Conservation (phyloP, 345 rosid genomes). For the Erysimum cheiranthoides region DNA sequence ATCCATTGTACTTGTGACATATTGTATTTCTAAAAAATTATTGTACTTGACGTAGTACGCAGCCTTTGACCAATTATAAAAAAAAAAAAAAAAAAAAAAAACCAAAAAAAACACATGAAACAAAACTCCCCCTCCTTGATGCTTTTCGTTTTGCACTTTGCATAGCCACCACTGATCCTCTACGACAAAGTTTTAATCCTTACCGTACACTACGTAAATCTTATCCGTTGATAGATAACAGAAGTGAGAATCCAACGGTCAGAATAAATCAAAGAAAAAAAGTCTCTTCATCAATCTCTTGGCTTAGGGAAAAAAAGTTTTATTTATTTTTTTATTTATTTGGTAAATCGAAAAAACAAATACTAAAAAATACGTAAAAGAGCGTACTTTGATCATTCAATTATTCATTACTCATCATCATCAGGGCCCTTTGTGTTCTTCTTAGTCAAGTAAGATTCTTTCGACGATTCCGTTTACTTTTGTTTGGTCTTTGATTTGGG, state of each 20-base stretch:
- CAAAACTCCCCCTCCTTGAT: background rate
- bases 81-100: background rate
- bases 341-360: conserved; percentile 19
- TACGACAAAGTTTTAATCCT: background rate
- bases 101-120: background rate
- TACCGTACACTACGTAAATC: background rate
- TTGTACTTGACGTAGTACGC: background rate
- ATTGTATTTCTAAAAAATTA: background rate
- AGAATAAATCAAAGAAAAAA: background rate
- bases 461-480: conserved; percentile 2
- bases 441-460: conserved; percentile 37
- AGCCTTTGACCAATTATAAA: conserved; percentile 20
- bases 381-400: background rate
- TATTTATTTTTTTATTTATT: background rate
- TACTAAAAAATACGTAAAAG: background rate
- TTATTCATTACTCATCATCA: conserved; percentile 5
- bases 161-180: background rate
- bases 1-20: conserved; percentile 2
- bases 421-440: background rate
- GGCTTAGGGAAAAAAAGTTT: background rate
- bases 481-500: background rate
- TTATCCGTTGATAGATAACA: conserved; percentile 22
- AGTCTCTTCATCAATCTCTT: conserved; percentile 27
- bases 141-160: background rate
- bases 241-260: conserved; percentile 12